Base-by-base conservation (phyloP, 2,329 filamentous ascomycete species). In the Claviceps purpurea region DNA sequence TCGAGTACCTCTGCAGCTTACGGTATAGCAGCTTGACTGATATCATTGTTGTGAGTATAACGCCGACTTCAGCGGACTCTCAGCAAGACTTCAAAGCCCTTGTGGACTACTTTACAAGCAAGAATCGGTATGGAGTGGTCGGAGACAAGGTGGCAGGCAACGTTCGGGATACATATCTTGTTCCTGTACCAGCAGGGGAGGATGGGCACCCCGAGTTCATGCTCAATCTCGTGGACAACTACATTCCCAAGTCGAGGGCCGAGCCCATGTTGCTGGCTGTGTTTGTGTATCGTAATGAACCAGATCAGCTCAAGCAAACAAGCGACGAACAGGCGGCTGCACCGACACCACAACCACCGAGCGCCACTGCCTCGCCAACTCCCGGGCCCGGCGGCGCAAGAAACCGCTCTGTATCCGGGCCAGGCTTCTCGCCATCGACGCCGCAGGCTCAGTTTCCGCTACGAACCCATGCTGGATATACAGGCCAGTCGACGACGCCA, bases 91-190 rank as follows among this genome's bases (percentile, higher is more conserved):
- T 95, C 62, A 76, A 85, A 56, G 77, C 78, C 18, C 74, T 97
- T n/a, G 87, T 90, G 61, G 78, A 89, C 50, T 97, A 98, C 69
- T 97, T 98, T 64, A 74, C 82, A 43, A 77, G 76, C 49, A 87
- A 91, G 62, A 79, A 86, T 57, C 79, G 89, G 38, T 98, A 95
- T 65, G 91, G 89, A 20, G 91, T 97, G 1, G 77, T 96, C 6
- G 84, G 84, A 14, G 87, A 91, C 62, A 85, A 87, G 65, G 78
- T 79, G 1, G 70, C 82, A 34, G 78, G 81, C 20, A 84, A 89
- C 55, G 85, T 96, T 48, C 84, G 89, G 54, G 91, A 97, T 63
- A 87, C 90, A 1, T 97, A 97, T 65, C 78, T 97, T 37, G 84
- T 96, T 10, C 91, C 93, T 0, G 80, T 97, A 4, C 80, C 89